Percentiles rank a stretch among this genome's conserved stretches.
Conservation (phyloP, 352 stramenopile species). For the Blastocystis sp. region DNA sequence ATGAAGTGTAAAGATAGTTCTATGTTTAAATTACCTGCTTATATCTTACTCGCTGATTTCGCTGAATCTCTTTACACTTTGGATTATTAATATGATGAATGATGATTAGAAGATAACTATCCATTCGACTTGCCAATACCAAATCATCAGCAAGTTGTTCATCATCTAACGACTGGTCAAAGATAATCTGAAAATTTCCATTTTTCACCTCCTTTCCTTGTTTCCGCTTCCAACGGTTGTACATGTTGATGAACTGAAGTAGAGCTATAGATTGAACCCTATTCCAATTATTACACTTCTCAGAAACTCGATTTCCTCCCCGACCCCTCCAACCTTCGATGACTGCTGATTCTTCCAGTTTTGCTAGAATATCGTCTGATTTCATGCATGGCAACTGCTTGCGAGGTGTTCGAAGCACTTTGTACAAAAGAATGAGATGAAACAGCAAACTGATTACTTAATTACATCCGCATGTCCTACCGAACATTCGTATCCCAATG, state of each 20-base stretch:
- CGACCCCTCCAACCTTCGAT: neutral
- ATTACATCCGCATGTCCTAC: neutral
- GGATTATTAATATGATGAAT: neutral
- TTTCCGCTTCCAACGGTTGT: conserved; percentile 12
- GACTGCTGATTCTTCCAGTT: neutral
- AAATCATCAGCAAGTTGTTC: conserved; percentile 20
- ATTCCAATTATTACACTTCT: neutral
- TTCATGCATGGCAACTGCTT: neutral
- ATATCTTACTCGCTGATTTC: neutral
- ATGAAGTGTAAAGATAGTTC: neutral
- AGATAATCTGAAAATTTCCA: neutral
- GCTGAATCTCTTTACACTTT: neutral
- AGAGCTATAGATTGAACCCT: neutral
- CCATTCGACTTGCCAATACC: conserved; percentile 4
- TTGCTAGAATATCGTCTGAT: neutral
- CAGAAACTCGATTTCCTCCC: neutral
- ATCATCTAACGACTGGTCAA: neutral
- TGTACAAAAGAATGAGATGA: conserved; percentile 27
- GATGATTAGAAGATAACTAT: conserved; percentile 37
- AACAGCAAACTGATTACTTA: conserved; percentile 2
- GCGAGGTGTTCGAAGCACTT: neutral
- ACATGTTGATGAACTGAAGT: neutral
- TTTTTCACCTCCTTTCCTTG: neutral
- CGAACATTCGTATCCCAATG: conserved; percentile 16
- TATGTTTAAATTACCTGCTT: neutral